phyloP scores from a whole-genome alignment of 805 yeast genomes.

The Suhomyces sp. region DNA sequence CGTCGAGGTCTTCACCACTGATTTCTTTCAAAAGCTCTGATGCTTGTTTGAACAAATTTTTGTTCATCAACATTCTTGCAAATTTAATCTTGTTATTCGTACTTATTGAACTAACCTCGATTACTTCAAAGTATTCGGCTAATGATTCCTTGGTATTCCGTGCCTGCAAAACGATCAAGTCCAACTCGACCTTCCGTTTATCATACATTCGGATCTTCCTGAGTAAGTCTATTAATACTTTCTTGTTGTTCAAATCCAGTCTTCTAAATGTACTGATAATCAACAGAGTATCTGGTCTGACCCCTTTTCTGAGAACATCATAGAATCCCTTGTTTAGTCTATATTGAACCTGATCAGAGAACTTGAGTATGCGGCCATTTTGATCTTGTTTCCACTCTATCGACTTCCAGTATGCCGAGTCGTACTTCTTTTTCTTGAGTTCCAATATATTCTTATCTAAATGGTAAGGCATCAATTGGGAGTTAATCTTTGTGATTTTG shows the following conservation, averaged over 20 bases:
- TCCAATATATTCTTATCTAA: slow-evolving; percentile 12
- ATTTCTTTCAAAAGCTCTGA: slow-evolving; percentile 21
- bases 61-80: slow-evolving; percentile 31
- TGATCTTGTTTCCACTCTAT: slow-evolving; percentile 15
- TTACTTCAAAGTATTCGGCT: slow-evolving; percentile 13
- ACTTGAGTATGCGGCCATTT: slow-evolving; percentile 14
- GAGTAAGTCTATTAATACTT: slow-evolving; percentile 24
- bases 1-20: slow-evolving; percentile 24
- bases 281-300: slow-evolving; percentile 34
- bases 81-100: slow-evolving; percentile 29
- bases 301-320: slow-evolving; percentile 33
- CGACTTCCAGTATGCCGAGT: slow-evolving; percentile 22
- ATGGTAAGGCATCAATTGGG: slow-evolving; percentile 28
- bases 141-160: slow-evolving; percentile 18
- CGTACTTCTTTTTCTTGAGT: slow-evolving; percentile 24
- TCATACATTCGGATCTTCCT: slow-evolving; percentile 14
- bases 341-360: slow-evolving; percentile 27
- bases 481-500: slow-evolving; percentile 19
- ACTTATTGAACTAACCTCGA: slow-evolving; percentile 15
- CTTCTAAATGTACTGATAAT: slow-evolving; percentile 31
- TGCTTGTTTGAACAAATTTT: slow-evolving; percentile 24
- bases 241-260: slow-evolving; percentile 22
- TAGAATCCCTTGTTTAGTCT: slow-evolving; percentile 33
- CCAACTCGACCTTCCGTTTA: slow-evolving; percentile 10
- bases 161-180: slow-evolving; percentile 20